These are phyloP conservation scores for Cyclostephanos invisitatus DNA, from an alignment of 108 stramenopile genomes.

Conservation along the genomic window DNA sequence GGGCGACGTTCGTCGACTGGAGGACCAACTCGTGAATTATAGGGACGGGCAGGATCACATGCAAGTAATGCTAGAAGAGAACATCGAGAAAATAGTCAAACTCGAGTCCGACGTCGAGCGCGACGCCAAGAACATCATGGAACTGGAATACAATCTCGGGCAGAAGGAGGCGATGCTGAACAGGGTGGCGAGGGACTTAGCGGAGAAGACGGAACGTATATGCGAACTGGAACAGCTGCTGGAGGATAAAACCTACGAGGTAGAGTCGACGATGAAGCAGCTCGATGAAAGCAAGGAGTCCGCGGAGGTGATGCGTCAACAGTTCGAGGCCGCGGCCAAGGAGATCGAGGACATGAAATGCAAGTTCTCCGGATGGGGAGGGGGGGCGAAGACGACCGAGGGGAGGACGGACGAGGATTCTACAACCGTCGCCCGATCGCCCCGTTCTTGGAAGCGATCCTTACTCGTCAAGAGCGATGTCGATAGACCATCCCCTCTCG, in stretches of 20 bases:
- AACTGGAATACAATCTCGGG: slow-evolving; percentile 29
- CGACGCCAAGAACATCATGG: slow-evolving; percentile 22
- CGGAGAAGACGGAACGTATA: slow-evolving; percentile 24
- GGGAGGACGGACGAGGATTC: not conserved
- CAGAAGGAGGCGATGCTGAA: slow-evolving; percentile 37
- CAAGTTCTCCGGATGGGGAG: slow-evolving; percentile 18
- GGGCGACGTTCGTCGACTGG: slow-evolving; percentile 3
- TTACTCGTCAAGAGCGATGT: not conserved
- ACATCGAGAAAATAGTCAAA: slow-evolving; percentile 44
- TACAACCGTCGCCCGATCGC: not conserved
- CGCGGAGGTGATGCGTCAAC: slow-evolving; percentile 16
- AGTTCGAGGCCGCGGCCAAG: slow-evolving; percentile 18
- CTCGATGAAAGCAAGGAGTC: slow-evolving; percentile 32
- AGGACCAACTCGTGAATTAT: slow-evolving; percentile 23
- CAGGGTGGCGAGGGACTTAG: slow-evolving; percentile 22
- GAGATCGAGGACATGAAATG: slow-evolving; percentile 35
- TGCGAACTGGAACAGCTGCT: slow-evolving; percentile 25
- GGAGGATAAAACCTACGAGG: slow-evolving; percentile 27
- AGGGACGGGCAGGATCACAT: slow-evolving; percentile 28
- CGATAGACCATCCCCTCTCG: not conserved
- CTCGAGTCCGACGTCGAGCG: slow-evolving; percentile 24
- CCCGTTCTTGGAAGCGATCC: not conserved
- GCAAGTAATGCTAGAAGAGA: slow-evolving; percentile 31
- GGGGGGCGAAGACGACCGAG: not conserved
- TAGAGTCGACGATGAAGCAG: slow-evolving; percentile 13